Conservation (phyloP, 1,284 basidiomycete species). For the Microstroma glucosiphilum region DNA sequence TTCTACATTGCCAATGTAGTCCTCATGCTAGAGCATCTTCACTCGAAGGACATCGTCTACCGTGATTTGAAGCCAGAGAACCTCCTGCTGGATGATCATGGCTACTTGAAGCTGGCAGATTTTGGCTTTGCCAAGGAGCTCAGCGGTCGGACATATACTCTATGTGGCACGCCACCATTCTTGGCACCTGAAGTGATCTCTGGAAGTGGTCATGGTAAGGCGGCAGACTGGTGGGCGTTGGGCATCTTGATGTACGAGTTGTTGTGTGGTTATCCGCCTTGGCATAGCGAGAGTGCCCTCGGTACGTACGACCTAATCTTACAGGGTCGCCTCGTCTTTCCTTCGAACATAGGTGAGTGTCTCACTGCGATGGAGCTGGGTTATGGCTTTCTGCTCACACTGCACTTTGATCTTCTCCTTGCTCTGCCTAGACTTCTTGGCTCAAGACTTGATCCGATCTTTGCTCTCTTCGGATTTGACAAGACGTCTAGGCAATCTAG, state of each 20-base stretch:
- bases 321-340: constrained; percentile 53
- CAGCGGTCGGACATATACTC: constrained; percentile 52
- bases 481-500: constrained; percentile 54
- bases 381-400: no score
- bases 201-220: constrained; percentile 56
- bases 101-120: constrained; percentile 54
- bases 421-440: constrained; percentile 48
- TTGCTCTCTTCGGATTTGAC: constrained; percentile 54
- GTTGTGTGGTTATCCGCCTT: constrained; percentile 43
- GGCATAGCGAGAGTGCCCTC: constrained; percentile 22
- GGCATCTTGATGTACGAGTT: constrained; percentile 56
- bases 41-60: constrained; percentile 53
- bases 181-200: constrained; percentile 25
- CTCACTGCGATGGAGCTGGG: no score
- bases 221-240: constrained; percentile 57
- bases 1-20: constrained; percentile 57
- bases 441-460: constrained; percentile 54
- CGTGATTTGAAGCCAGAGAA: constrained; percentile 58
- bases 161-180: constrained; percentile 54
- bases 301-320: constrained; percentile 52
- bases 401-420: no score
- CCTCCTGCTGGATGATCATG: constrained; percentile 53
- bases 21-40: constrained; percentile 53
- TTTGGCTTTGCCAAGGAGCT: constrained; percentile 57
- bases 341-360: constrained; percentile 47